Evolutionary conservation across 129 eudicot species (phyloP).

Genomic region (Saussurea involucrata): DNA sequence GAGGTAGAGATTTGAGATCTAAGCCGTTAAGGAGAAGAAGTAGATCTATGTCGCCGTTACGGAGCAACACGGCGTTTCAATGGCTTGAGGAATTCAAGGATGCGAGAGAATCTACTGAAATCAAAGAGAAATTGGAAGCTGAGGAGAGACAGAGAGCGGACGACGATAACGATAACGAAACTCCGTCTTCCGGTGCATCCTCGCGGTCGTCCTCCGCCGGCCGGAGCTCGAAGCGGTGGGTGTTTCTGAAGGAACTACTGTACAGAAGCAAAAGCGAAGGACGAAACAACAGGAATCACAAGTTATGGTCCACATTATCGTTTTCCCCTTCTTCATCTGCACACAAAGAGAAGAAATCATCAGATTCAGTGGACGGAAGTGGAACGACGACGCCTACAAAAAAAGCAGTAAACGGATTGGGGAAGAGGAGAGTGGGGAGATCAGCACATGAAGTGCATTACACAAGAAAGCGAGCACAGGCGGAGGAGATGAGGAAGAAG

Average conservation of each 20-base stretch:
- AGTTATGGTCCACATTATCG: conserved; percentile 56
- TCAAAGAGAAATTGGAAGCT: conserved; percentile 3
- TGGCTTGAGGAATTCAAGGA: conserved; percentile 39
- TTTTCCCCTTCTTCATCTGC: not conserved
- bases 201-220: conserved; percentile 75
- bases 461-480: conserved; percentile 67
- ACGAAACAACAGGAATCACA: conserved; percentile 44
- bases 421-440: conserved; percentile 41
- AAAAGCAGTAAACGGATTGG: conserved; percentile 49
- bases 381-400: conserved; percentile 2
- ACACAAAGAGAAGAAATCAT: conserved; percentile 28
- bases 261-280: conserved; percentile 90
- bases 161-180: conserved; percentile 22
- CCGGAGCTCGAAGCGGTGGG: conserved; percentile 78
- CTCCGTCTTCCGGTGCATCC: conserved; percentile 62
- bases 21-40: conserved; percentile 46
- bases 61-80: conserved; percentile 36
- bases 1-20: conserved; percentile 53
- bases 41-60: conserved; percentile 77
- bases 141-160: conserved; percentile 7
- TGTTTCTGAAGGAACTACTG: conserved; percentile 71
- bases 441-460: conserved; percentile 79
- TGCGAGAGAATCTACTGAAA: conserved; percentile 17
- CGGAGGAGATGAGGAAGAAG: conserved; percentile 95
- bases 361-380: conserved; percentile 9